Conservation (phyloP, 1,139 yeast species). For the Saccharomycopsis hybrid region DNA sequence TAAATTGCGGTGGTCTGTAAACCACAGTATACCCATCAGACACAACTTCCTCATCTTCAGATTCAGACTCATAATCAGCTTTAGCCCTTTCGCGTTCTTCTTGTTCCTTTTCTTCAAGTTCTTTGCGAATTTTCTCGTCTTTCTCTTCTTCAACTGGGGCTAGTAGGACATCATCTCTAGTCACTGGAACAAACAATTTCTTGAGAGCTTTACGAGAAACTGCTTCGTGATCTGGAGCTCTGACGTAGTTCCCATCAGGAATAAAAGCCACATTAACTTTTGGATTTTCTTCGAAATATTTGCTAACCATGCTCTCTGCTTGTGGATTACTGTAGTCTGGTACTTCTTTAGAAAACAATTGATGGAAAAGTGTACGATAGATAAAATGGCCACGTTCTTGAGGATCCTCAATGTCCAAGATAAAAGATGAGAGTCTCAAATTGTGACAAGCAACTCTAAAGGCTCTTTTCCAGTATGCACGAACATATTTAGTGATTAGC, state of each 20-base stretch:
- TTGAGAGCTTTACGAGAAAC: constrained; percentile 59
- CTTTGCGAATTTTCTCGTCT: neutral
- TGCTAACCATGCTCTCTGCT: constrained; percentile 40
- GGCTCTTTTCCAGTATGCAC: constrained; percentile 55
- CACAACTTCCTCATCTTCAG: constrained; percentile 41
- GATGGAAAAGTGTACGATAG: constrained; percentile 46
- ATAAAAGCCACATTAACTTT: constrained; percentile 47
- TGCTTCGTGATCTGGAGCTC: constrained; percentile 83
- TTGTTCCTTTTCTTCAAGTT: constrained; percentile 1
- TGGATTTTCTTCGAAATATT: constrained; percentile 38
- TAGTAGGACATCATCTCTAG: constrained; percentile 65
- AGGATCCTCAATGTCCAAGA: constrained; percentile 61
- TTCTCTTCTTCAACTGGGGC: constrained; percentile 34
- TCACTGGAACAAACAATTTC: constrained; percentile 72
- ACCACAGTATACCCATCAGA: constrained; percentile 68
- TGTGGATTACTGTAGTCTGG: constrained; percentile 63
- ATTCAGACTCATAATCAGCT: constrained; percentile 43
- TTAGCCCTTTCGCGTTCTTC: neutral
- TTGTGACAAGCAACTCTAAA: constrained; percentile 51
- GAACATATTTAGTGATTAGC: constrained; percentile 32
- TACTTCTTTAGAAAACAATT: constrained; percentile 29
- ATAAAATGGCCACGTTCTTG: constrained; percentile 68
- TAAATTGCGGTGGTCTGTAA: constrained; percentile 79
- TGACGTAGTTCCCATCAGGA: constrained; percentile 72
- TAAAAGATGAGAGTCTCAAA: constrained; percentile 71